Conservation (phyloP, 78 protist genomes). For the Ministeria vibrans region DNA sequence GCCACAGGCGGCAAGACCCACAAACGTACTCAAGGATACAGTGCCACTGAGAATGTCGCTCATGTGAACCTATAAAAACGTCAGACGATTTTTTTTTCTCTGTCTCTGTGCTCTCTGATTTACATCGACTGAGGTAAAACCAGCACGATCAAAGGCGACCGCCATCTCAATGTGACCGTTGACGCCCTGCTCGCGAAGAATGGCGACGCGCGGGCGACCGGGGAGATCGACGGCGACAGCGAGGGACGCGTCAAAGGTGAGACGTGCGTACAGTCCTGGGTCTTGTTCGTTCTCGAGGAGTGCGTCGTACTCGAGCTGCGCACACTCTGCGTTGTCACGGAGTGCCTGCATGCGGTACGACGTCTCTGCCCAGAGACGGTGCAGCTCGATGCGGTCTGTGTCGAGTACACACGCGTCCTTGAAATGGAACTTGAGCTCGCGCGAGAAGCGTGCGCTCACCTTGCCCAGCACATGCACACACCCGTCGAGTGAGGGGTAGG, state of each 20-base stretch:
- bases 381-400: slow-evolving; percentile 6
- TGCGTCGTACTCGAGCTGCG: slow-evolving; percentile 44
- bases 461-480: background rate
- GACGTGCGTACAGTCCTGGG: slow-evolving; percentile 11
- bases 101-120: slow-evolving; percentile 41
- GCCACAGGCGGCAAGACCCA: slow-evolving; percentile 84
- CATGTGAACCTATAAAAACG: slow-evolving; percentile 4
- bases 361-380: slow-evolving; percentile 71
- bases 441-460: background rate
- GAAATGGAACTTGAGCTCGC: too few relatives aligned
- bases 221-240: background rate
- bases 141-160: slow-evolving; percentile 67
- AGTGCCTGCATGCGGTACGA: slow-evolving; percentile 57
- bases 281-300: background rate
- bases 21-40: slow-evolving; percentile 47
- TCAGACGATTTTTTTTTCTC: background rate
- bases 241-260: slow-evolving; percentile 14
- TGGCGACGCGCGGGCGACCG: slow-evolving; percentile 54
- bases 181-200: slow-evolving; percentile 84
- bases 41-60: slow-evolving; percentile 54
- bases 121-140: slow-evolving; percentile 74
- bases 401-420: background rate
- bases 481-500: background rate
- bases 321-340: slow-evolving; percentile 67
- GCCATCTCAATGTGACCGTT: slow-evolving; percentile 91